Conservation (phyloP, 73 alveolate genomes). For the Strombidium stylifer region DNA sequence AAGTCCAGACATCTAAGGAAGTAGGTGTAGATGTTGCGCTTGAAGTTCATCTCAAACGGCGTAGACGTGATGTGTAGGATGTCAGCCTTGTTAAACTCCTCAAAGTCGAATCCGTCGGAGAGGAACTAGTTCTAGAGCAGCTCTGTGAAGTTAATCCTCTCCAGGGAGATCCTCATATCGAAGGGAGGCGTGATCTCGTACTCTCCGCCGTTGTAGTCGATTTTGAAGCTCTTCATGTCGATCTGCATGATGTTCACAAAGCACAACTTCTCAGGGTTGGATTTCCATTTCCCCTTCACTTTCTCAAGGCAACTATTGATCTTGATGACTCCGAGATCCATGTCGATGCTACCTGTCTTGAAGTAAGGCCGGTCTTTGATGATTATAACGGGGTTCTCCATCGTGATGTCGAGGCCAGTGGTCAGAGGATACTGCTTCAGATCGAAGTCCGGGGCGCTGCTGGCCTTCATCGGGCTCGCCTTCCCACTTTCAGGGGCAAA, state of each 20-base stretch:
- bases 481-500: not conserved
- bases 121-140: slow-evolving; percentile 6
- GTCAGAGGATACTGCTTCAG: not conserved
- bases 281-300: slow-evolving; percentile 27
- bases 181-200: slow-evolving; percentile 21
- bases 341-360: slow-evolving; percentile 4
- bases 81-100: slow-evolving; percentile 23
- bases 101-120: slow-evolving; percentile 19
- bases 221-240: slow-evolving; percentile 21
- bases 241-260: slow-evolving; percentile 2
- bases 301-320: slow-evolving; percentile 7
- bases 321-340: slow-evolving; percentile 16
- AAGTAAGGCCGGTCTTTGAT: slow-evolving; percentile 37
- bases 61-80: slow-evolving; percentile 14
- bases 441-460: not conserved
- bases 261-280: slow-evolving; percentile 9
- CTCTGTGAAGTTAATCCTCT: slow-evolving; percentile 14
- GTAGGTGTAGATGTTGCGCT: slow-evolving; percentile 31
- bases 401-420: slow-evolving; percentile 27
- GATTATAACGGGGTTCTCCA: slow-evolving; percentile 19
- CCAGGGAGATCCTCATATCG: slow-evolving; percentile 9
- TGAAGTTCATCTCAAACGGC: slow-evolving; percentile 15
- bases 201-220: slow-evolving; percentile 1
- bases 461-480: not conserved
- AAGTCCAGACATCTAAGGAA: slow-evolving; percentile 42